These are phyloP conservation scores for Austroboletus eburneus DNA, from an alignment of 768 basidiomycete species.

Conservation along the genomic window DNA sequence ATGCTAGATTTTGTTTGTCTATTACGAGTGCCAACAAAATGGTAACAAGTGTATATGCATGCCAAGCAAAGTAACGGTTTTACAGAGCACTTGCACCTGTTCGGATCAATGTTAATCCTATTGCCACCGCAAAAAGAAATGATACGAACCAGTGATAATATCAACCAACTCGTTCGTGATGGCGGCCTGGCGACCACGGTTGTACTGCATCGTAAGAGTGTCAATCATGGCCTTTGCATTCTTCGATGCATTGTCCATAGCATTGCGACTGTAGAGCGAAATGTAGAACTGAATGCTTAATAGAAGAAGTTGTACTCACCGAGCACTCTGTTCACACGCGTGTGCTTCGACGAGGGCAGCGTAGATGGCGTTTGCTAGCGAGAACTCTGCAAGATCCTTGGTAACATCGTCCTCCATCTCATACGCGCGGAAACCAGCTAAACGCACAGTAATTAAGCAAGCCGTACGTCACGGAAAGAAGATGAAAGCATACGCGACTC, in stretches of 20 bases:
- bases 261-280: slow-evolving; percentile 62
- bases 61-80: slow-evolving; percentile 17
- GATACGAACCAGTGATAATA: slow-evolving; percentile 76
- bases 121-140: background rate
- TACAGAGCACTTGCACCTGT: slow-evolving; percentile 49
- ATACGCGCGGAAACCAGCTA: slow-evolving; percentile 89
- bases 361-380: slow-evolving; percentile 94
- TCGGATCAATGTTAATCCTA: background rate
- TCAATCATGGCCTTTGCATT: slow-evolving; percentile 95
- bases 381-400: slow-evolving; percentile 91
- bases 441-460: background rate
- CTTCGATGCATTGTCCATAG: slow-evolving; percentile 99
- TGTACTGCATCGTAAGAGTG: slow-evolving; percentile 88
- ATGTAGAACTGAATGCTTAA: background rate
- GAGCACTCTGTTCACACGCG: slow-evolving; percentile 90
- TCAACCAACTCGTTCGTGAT: slow-evolving; percentile 95
- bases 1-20: slow-evolving; percentile 26
- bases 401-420: slow-evolving; percentile 98
- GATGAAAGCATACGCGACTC: slow-evolving; percentile 60
- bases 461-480: background rate
- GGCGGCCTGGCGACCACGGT: slow-evolving; percentile 96
- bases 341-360: slow-evolving; percentile 92
- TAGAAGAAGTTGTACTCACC: slow-evolving; percentile 41
- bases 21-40: slow-evolving; percentile 8
- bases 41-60: slow-evolving; percentile 12